phyloP scores from a whole-genome alignment of 2,329 filamentous ascomycete genomes.

The Trichoderma cornu-damae region DNA sequence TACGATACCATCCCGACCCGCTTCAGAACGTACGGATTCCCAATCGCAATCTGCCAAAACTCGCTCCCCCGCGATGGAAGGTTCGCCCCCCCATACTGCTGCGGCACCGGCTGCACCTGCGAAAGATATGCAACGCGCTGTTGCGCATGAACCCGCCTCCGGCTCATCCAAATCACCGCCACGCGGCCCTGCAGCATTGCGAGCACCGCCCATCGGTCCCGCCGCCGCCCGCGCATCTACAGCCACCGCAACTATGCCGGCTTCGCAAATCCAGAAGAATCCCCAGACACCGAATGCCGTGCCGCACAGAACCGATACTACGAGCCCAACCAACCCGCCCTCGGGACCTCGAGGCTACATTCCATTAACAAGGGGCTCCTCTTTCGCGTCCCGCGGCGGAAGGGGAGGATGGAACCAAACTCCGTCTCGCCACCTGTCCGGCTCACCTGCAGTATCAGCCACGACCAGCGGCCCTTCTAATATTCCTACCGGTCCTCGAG shows the following conservation, averaged over 20 bases:
- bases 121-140: conserved; percentile 29
- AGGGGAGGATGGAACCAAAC: conserved; percentile 41
- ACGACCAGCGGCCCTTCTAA: conserved; percentile 36
- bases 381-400: conserved; percentile 35
- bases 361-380: conserved; percentile 41
- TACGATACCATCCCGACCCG: conserved; percentile 46
- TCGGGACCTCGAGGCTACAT: conserved; percentile 53
- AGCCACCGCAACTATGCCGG: conserved; percentile 34
- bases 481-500: conserved; percentile 48
- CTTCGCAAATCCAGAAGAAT: conserved; percentile 32
- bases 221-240: conserved; percentile 37
- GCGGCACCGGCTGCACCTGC: conserved; percentile 23
- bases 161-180: conserved; percentile 44
- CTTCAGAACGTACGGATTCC: conserved; percentile 51
- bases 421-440: conserved; percentile 32
- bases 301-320: conserved; percentile 36
- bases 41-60: conserved; percentile 43
- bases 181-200: conserved; percentile 50
- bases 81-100: conserved; percentile 31
- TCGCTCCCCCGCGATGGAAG: conserved; percentile 44
- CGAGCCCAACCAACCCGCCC: conserved; percentile 47
- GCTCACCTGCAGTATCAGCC: conserved; percentile 37
- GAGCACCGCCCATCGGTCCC: conserved; percentile 45
- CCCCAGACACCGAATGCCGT: conserved; percentile 32
- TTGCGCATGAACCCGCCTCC: conserved; percentile 28